These are phyloP conservation scores for Botrytis paeoniae DNA, from an alignment of 2,329 filamentous ascomycete species.

Conservation along the genomic window DNA sequence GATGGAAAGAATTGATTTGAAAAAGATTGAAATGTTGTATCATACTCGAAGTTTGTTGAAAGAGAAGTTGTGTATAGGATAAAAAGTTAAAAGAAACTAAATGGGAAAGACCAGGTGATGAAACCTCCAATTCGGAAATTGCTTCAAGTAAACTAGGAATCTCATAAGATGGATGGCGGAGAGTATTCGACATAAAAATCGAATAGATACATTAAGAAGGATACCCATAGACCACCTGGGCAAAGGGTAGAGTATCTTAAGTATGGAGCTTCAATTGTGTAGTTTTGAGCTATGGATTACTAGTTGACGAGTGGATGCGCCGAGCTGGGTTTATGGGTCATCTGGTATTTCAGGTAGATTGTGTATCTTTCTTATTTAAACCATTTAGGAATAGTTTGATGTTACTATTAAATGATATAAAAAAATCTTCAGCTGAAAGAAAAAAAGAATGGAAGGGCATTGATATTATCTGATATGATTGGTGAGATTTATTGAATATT, in stretches of 20 bases:
- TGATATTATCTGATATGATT: constrained; percentile 1
- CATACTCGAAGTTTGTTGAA: neutral
- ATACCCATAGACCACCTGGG: neutral
- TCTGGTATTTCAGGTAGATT: neutral
- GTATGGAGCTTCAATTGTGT: neutral
- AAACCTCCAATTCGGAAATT: constrained; percentile 4
- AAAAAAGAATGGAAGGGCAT: too few relatives aligned
- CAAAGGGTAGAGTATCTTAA: neutral
- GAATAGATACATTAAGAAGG: neutral
- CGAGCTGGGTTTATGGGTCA: constrained; percentile 9
- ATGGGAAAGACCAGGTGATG: constrained; percentile 1
- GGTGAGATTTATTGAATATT: neutral
- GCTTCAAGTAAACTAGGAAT: neutral
- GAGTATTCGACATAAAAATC: neutral
- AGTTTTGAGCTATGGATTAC: neutral
- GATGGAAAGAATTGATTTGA: neutral
- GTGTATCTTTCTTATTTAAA: neutral
- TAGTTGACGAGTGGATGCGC: constrained; percentile 7
- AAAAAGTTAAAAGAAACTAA: neutral
- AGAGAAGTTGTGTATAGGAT: neutral
- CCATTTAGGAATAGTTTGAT: neutral
- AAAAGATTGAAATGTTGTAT: neutral
- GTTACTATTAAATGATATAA: neutral
- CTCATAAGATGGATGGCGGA: neutral
- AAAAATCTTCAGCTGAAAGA: neutral